Conservation (phyloP, 306 rosid species). For the Prunus kanzakura region DNA sequence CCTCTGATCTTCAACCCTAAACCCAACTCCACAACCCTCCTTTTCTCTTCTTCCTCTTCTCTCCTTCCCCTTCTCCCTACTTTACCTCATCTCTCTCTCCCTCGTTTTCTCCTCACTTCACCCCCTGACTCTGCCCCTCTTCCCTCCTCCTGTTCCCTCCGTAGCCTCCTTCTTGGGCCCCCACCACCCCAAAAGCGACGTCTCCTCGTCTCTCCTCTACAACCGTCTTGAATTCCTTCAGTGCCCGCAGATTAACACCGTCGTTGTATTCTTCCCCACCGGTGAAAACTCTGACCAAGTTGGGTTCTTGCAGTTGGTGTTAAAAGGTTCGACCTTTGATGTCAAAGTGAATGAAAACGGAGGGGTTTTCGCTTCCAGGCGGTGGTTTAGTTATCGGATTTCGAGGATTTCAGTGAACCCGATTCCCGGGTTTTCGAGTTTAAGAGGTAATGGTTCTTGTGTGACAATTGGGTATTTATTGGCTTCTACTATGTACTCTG, state of each 20-base stretch:
- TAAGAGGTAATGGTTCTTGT: conserved; percentile 6
- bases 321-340: conserved; percentile 13
- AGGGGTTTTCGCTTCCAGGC: conserved; percentile 21
- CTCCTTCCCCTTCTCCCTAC: conserved; percentile 33
- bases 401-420: conserved; percentile 40
- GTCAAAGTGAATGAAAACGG: conserved; percentile 17
- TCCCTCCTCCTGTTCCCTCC: conserved; percentile 59
- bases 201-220: conserved; percentile 21
- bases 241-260: conserved; percentile 21
- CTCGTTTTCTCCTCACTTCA: conserved; percentile 41
- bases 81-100: conserved; percentile 28
- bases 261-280: conserved; percentile 49
- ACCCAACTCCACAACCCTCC: conserved; percentile 22
- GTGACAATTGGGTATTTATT: conserved; percentile 46
- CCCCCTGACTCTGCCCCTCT: conserved; percentile 20
- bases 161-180: conserved; percentile 29
- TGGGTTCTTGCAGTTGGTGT: conserved; percentile 37
- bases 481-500: conserved; percentile 47
- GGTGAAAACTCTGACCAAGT: conserved; percentile 49
- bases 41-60: conserved; percentile 46
- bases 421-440: background rate
- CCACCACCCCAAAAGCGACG: conserved; percentile 4
- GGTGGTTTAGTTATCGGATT: conserved; percentile 30
- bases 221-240: conserved; percentile 48
- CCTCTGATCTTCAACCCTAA: conserved; percentile 64